Base-by-base conservation (phyloP, 2,329 filamentous ascomycete species). In the Sporothrix sp. region DNA sequence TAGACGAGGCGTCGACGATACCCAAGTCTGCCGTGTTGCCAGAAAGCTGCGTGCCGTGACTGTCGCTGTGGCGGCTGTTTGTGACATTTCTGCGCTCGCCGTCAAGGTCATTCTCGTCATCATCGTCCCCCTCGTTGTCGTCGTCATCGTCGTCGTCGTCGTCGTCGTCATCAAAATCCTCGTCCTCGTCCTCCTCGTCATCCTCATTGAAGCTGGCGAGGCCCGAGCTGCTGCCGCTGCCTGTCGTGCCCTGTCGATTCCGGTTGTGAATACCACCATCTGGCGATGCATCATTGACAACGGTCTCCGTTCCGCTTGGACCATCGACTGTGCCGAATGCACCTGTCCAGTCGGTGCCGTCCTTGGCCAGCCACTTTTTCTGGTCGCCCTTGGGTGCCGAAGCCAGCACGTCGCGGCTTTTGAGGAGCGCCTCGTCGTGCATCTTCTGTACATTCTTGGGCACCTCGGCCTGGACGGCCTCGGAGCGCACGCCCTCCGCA, bases 261-360 rank as follows among this genome's bases (percentile, higher is more conserved):
- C 27, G 25, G 25, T 10, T 28, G 25, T 10, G 25, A n/a, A 7
- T 14, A 7, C 25, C 27, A 54, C 58, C 28, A 73, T 50, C 4
- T 65, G 18, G 4, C 4, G 16, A 16, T 6, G 36, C 36, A 13
- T 11, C 18, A 38, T 7, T 23, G 6, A 18, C 36, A 14, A 9
- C 36, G 18, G 16, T 11, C 7, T 21, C 36, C 6, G 35, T 20
- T 8, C 36, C 36, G 36, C 9, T 11, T 23, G 42, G 20, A 23
- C 13, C 14, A 5, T 32, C 40, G 40, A 94, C 85, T 52, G 87
- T 68, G 1, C 87, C 87, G 63, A 95, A 95, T 0, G 88, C 87
- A 4, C 85, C 86, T 33, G 78, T 85, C 89, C 89, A 95, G 65
- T 95, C 87, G 2, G 82, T 83, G 2, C 88, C 90, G 54, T 86